Evolutionary conservation across 108 stramenopile genomes (phyloP), one percentile per base, ranked within the genome.

Genomic region (Cylindrotheca fusiformis): DNA sequence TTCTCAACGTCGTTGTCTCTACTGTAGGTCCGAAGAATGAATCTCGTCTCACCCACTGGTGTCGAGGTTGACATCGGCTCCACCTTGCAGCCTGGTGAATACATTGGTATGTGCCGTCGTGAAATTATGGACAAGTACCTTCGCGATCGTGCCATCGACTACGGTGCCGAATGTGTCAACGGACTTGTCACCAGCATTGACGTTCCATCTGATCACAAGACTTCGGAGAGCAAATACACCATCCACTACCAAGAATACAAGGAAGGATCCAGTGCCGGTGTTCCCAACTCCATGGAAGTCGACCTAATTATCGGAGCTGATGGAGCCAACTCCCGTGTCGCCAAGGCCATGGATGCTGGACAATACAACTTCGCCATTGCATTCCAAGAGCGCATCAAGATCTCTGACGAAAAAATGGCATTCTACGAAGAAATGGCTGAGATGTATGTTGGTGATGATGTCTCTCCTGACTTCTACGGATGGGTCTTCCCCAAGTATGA

Each of bases 401-500:
- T 98, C 76, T 69, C 88, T n/a, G 94, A 96, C 20, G 94, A 98
- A 25, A 85, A 97, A 86, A 98, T 98, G 97, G 71, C 66, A 4
- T 98, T 98, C 69, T 98, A 98, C 85, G 96, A 98, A 74, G 97
- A 96, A 77, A 91, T 96, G 86, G 93, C 96, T 12, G 94, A 96
- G 77, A 96, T 96, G 94, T 98, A 98, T 62, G 97, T 98, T n/a
- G 97, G 97, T 27, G 97, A 98, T 60, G 97, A 98, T 77, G 97
- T 98, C 52, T 94, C 93, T 33, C 97, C 97, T 29, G 97, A 98
- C 73, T 98, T 98, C 71, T 98, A 98, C 77, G 97, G 96, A 58
- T 98, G 97, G 97, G 97, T 98, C 52, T 98, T 98, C 88, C 97
- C 97, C 77, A 98, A 98, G 80, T 96, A 98, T 75, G 97, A 98